Evolutionary conservation across 2,329 filamentous ascomycete genomes (phyloP).

Genomic region (Talaromyces sp.): DNA sequence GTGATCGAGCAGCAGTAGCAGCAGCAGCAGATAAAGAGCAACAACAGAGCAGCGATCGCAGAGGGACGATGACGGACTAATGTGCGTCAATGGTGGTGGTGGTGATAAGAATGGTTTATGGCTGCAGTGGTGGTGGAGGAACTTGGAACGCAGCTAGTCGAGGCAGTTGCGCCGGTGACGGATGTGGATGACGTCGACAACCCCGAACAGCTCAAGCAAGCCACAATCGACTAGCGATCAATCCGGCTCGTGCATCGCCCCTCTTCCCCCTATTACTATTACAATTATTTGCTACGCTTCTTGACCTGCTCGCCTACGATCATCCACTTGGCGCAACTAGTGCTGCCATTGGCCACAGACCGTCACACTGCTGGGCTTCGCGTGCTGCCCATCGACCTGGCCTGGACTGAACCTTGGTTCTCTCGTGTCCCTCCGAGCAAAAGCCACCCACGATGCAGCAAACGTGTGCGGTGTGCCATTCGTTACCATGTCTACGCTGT

Average conservation of each 20-base stretch:
- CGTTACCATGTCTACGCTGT: background rate
- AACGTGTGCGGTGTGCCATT: background rate
- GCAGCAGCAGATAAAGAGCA: background rate
- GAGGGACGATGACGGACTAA: background rate
- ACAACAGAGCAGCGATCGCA: background rate
- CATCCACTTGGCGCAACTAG: background rate
- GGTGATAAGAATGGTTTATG: background rate
- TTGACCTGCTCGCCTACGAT: background rate
- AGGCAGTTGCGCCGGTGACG: slow-evolving; percentile 13
- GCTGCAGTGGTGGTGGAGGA: background rate
- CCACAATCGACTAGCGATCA: background rate
- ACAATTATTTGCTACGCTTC: background rate
- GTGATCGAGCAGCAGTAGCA: background rate
- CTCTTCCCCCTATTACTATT: background rate
- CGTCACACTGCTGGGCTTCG: background rate
- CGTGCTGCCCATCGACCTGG: background rate
- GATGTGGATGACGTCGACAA: slow-evolving; percentile 34
- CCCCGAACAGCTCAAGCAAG: slow-evolving; percentile 7
- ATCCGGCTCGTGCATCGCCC: background rate
- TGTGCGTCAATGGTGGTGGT: background rate
- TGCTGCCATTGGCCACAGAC: background rate
- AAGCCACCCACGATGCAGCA: background rate
- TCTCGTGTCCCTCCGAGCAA: too few species aligned
- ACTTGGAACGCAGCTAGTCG: background rate
- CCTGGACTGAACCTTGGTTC: background rate